Evolutionary conservation across 495 filamentous ascomycete genomes (phyloP).

Genomic region (Hypomontagnella submonticulosa): DNA sequence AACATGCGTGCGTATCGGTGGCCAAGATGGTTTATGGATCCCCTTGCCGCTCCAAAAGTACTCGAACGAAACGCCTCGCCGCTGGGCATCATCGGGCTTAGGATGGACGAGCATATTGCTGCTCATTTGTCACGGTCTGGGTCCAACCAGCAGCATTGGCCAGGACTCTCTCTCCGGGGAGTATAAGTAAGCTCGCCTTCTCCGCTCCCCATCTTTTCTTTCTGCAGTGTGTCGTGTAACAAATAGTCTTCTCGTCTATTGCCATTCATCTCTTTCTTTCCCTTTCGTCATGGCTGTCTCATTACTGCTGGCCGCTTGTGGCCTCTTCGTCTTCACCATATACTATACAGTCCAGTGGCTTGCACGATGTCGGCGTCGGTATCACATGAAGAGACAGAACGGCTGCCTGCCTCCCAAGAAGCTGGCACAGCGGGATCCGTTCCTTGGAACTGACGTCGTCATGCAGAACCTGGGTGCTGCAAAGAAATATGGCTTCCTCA

Average conservation of each 20-base stretch:
- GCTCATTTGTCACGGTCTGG: conserved; percentile 43
- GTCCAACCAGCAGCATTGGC: conserved; percentile 39
- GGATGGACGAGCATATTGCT: conserved; percentile 23
- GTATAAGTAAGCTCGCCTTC: conserved; percentile 44
- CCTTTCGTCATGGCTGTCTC: conserved; percentile 38
- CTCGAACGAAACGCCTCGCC: conserved; percentile 29
- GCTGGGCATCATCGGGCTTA: conserved; percentile 46
- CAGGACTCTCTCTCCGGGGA: conserved; percentile 23
- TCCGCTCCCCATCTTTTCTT: conserved; percentile 39
- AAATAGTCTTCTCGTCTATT: conserved; percentile 4
- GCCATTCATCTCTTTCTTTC: conserved; percentile 3
- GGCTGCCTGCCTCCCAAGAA: conserved; percentile 43
- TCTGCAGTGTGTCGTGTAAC: conserved; percentile 36
- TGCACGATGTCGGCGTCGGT: conserved; percentile 31
- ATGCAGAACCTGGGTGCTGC: conserved; percentile 40
- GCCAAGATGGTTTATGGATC: conserved; percentile 42
- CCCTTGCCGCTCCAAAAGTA: conserved; percentile 39
- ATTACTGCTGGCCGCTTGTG: conserved; percentile 27
- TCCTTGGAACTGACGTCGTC: conserved; percentile 48
- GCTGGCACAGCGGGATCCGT: conserved; percentile 42
- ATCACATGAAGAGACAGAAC: conserved; percentile 29
- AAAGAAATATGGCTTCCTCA: conserved; percentile 42
- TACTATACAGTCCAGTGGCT: conserved; percentile 38
- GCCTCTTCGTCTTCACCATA: conserved; percentile 25
- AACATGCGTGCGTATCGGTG: conserved; percentile 41